Percentiles rank a stretch among this genome's conserved stretches.
Evolutionary conservation across 108 stramenopile species (phyloP).

Genomic region (Nannochloropsis gaditana): DNA sequence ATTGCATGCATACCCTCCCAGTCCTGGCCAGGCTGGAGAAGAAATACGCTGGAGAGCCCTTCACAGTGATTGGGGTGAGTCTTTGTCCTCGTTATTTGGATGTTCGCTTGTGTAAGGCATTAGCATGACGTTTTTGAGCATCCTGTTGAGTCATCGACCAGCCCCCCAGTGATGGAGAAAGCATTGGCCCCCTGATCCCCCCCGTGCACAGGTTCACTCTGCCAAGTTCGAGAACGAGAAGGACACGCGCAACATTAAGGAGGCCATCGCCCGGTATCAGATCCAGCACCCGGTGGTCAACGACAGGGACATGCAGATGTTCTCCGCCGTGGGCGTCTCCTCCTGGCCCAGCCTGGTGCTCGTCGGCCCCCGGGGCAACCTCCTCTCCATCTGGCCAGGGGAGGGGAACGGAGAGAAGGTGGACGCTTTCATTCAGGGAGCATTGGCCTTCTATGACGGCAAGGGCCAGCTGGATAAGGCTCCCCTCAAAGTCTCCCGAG

Average conservation of each 20-base stretch:
- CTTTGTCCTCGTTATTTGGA: not conserved
- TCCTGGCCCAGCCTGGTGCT: not conserved
- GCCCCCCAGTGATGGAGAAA: too few species aligned
- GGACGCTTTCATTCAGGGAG: not conserved
- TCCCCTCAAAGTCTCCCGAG: not conserved
- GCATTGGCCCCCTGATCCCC: too few species aligned
- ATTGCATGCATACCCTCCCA: conserved; percentile 13
- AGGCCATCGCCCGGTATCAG: not conserved
- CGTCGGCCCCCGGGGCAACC: conserved; percentile 2
- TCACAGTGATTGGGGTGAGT: not conserved
- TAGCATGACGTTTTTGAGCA: too few species aligned
- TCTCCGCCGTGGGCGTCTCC: not conserved
- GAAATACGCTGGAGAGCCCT: not conserved
- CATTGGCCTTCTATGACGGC: conserved; percentile 11
- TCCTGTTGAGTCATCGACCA: too few species aligned
- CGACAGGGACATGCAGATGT: not conserved
- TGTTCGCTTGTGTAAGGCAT: too few species aligned
- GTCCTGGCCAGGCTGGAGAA: not conserved
- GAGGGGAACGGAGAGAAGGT: conserved; percentile 16
- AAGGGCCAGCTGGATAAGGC: not conserved
- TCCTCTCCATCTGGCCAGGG: conserved; percentile 8
- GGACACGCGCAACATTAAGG: not conserved
- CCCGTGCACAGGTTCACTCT: not conserved
- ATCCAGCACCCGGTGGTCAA: conserved; percentile 6
- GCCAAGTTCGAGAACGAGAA: conserved; percentile 20